Conservation (phyloP, 2,329 filamentous ascomycete species). For the Pseudogymnoascus sp. region DNA sequence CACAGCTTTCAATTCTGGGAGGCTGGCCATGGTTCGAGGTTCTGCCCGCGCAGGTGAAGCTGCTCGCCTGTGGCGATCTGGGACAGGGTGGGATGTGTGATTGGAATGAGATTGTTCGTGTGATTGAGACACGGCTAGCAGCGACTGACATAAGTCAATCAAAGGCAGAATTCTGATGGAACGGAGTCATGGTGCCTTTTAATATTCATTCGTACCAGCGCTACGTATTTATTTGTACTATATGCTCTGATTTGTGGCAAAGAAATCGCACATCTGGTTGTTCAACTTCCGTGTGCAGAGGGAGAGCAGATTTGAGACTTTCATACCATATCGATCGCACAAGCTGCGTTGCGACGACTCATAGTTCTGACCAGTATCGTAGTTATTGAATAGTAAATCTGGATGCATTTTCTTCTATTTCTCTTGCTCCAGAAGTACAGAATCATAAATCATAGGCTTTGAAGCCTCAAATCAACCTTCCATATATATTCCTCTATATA, state of each 20-base stretch:
- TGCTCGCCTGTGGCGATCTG: constrained; percentile 30
- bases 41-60: constrained; percentile 63
- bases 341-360: background rate
- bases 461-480: background rate
- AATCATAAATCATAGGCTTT: constrained; percentile 1
- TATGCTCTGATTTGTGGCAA: background rate
- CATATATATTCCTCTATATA: background rate
- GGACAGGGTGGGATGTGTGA: constrained; percentile 76
- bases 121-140: constrained; percentile 40
- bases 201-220: background rate
- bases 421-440: background rate
- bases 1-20: constrained; percentile 60
- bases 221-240: background rate
- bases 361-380: no score
- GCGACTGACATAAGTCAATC: background rate
- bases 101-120: constrained; percentile 64
- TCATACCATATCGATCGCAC: background rate
- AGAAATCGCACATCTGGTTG: background rate
- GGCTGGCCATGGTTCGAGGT: constrained; percentile 80
- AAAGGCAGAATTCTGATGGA: background rate
- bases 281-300: background rate
- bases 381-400: background rate
- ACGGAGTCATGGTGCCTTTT: background rate
- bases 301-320: no score
- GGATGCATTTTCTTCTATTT: background rate